Conservation (phyloP, 192 early-diverging fungal genomes). For the Thoreauomyces humboldtii region DNA sequence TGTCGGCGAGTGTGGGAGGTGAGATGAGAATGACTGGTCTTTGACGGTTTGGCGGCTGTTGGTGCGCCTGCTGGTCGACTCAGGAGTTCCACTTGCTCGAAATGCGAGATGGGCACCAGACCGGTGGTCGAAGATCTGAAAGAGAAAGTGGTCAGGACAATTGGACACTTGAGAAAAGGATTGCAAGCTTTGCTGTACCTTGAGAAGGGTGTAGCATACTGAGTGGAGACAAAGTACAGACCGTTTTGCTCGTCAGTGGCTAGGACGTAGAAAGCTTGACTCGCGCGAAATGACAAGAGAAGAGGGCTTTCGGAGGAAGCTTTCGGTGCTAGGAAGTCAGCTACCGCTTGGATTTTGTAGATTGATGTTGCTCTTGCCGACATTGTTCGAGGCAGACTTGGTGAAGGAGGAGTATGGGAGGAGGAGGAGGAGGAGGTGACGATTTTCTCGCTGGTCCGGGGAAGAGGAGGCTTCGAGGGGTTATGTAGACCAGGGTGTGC, state of each 20-base stretch:
- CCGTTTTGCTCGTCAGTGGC: conserved; percentile 33
- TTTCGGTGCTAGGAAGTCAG: conserved; percentile 40
- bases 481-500: too few relatives aligned
- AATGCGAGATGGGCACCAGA: conserved; percentile 43
- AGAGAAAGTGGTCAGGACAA: too few relatives aligned
- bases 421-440: too few relatives aligned
- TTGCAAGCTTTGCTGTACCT: too few relatives aligned
- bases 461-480: too few relatives aligned
- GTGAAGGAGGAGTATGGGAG: conserved; percentile 2
- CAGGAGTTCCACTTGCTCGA: conserved; percentile 44
- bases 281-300: conserved; percentile 44
- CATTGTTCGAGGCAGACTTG: conserved; percentile 21
- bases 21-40: background rate
- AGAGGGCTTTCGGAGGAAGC: conserved; percentile 3
- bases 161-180: too few relatives aligned
- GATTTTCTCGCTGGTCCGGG: too few relatives aligned
- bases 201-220: conserved; percentile 52
- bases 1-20: background rate
- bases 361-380: conserved; percentile 36
- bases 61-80: too few relatives aligned
- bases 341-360: conserved; percentile 44
- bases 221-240: conserved; percentile 49
- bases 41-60: too few relatives aligned
- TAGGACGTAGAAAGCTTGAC: conserved; percentile 51
- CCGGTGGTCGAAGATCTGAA: conserved; percentile 45